A percentile compares a stretch with the other conserved stretches of the same genome.
Evolutionary conservation across 495 filamentous ascomycete genomes (phyloP).

Genomic region (Talaromyces wortmannii): DNA sequence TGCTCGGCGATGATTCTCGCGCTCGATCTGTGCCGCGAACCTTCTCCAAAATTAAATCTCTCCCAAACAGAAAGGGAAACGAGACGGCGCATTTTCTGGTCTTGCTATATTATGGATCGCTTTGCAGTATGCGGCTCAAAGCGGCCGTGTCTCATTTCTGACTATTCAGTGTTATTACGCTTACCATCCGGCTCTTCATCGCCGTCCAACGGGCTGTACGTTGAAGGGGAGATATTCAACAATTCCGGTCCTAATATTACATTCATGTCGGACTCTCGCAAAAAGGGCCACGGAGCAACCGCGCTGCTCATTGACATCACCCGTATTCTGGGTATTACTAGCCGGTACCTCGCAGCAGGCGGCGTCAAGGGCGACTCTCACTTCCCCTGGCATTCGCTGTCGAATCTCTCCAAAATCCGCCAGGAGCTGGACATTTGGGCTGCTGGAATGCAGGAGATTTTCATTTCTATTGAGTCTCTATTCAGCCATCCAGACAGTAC

Average conservation of each 20-base stretch:
- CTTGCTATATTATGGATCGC: slow-evolving; percentile 74
- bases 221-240: slow-evolving; percentile 72
- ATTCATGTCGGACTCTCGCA: slow-evolving; percentile 56
- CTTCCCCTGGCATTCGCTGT: slow-evolving; percentile 82
- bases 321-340: slow-evolving; percentile 74
- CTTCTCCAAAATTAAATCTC: slow-evolving; percentile 48
- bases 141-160: slow-evolving; percentile 67
- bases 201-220: slow-evolving; percentile 40
- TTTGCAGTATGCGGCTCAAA: slow-evolving; percentile 74
- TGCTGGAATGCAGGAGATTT: slow-evolving; percentile 71
- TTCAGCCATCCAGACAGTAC: slow-evolving; percentile 75
- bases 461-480: slow-evolving; percentile 63
- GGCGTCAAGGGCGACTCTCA: slow-evolving; percentile 84
- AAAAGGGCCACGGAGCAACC: slow-evolving; percentile 60
- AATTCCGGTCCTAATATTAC: slow-evolving; percentile 60
- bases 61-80: slow-evolving; percentile 62
- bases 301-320: slow-evolving; percentile 77
- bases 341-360: slow-evolving; percentile 74
- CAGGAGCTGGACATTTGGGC: slow-evolving; percentile 82
- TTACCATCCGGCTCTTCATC: slow-evolving; percentile 59
- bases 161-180: slow-evolving; percentile 65
- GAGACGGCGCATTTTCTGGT: slow-evolving; percentile 72
- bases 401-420: slow-evolving; percentile 77
- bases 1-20: slow-evolving; percentile 77
- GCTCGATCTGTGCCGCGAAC: slow-evolving; percentile 67